phyloP scores from a whole-genome alignment of 495 filamentous ascomycete genomes.

The Talaromyces thailandensis region DNA sequence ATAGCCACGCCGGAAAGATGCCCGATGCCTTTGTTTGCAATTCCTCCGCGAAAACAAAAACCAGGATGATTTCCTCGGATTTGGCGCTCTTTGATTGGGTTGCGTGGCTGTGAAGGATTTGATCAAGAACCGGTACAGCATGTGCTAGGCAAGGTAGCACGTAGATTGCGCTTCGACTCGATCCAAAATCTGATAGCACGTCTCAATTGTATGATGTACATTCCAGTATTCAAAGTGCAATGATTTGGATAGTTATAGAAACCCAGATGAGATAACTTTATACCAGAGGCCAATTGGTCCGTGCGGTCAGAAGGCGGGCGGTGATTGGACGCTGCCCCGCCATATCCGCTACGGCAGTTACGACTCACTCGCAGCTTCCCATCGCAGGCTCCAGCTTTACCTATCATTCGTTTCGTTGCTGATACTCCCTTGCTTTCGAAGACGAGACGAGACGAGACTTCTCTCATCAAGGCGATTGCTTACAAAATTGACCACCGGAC shows the following conservation, averaged over 20 bases:
- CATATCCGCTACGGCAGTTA: not conserved
- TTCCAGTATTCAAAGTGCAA: no score
- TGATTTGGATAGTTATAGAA: no score
- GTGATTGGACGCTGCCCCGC: conserved; percentile 1
- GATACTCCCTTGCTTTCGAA: not conserved
- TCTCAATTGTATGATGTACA: no score
- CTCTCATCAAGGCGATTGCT: not conserved
- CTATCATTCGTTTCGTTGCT: not conserved
- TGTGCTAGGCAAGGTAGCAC: not conserved
- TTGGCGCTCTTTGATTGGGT: not conserved
- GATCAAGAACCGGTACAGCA: not conserved
- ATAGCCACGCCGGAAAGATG: not conserved
- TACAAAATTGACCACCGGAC: not conserved
- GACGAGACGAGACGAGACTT: not conserved
- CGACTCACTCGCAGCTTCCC: not conserved
- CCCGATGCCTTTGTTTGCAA: not conserved
- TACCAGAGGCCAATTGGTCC: no score
- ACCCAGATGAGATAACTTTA: no score
- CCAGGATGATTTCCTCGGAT: not conserved
- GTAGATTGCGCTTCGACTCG: no score
- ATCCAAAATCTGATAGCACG: no score
- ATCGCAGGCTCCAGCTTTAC: not conserved
- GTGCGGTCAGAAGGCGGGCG: not conserved
- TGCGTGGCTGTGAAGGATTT: not conserved
- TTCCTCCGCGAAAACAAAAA: not conserved